Evolutionary conservation across 257 asterid species (phyloP).

Genomic region (Verbena officinalis): DNA sequence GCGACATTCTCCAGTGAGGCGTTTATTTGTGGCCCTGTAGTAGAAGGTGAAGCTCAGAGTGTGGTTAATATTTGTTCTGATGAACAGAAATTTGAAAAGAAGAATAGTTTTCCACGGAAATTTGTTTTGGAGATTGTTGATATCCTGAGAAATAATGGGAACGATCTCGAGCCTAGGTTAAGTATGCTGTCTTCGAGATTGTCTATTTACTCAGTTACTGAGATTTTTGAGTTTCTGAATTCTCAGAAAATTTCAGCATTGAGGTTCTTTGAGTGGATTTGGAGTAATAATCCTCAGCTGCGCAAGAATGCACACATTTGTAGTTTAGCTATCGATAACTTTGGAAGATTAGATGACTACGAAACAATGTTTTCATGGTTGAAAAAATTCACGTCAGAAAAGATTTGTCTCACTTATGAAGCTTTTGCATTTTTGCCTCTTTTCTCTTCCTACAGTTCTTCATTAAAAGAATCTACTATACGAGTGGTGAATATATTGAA

Average conservation of each 20-base stretch:
- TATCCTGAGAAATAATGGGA: constrained; percentile 42
- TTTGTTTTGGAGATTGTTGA: constrained; percentile 47
- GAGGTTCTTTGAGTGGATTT: constrained; percentile 70
- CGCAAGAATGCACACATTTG: constrained; percentile 48
- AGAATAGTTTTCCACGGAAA: constrained; percentile 4
- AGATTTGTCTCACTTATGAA: constrained; percentile 53
- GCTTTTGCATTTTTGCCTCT: constrained; percentile 68
- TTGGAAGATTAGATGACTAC: constrained; percentile 74
- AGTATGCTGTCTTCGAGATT: constrained; percentile 32
- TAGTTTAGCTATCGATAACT: constrained; percentile 64
- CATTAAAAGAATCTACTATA: constrained; percentile 41
- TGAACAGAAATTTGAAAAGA: constrained; percentile 25
- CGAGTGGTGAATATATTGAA: constrained; percentile 50
- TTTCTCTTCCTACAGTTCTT: constrained; percentile 37
- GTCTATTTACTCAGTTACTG: constrained; percentile 35
- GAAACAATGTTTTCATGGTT: constrained; percentile 52
- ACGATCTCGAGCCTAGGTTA: constrained; percentile 55
- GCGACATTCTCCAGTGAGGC: constrained; percentile 27
- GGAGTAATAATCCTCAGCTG: constrained; percentile 40
- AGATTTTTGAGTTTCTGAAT: constrained; percentile 57
- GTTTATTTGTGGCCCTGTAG: constrained; percentile 17
- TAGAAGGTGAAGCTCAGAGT: constrained; percentile 30
- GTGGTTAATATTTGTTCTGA: constrained; percentile 2
- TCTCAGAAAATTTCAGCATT: constrained; percentile 51
- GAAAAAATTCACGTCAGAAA: constrained; percentile 48